A percentile compares a stretch with the other conserved stretches of the same genome.
Evolutionary conservation across 73 alveolate species (phyloP).

Genomic region (Symbiodinium natans): DNA sequence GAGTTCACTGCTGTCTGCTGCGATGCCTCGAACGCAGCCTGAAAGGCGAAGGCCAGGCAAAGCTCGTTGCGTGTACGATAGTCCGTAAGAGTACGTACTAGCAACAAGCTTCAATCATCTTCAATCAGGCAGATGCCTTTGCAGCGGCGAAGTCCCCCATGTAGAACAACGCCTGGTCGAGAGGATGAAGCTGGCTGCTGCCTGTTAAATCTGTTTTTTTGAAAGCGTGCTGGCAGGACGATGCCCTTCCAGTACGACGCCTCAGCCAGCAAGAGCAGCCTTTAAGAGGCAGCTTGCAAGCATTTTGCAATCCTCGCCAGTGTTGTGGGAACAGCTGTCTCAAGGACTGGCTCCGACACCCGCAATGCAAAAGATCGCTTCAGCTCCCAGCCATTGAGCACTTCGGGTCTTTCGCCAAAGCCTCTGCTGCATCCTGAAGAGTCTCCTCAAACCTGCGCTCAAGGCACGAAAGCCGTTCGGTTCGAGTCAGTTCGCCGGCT

Average conservation of each 20-base stretch:
- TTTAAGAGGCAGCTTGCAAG: too few relatives aligned
- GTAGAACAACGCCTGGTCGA: constrained; percentile 65
- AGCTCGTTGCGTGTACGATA: too few relatives aligned
- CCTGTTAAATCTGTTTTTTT: too few relatives aligned
- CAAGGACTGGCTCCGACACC: neutral
- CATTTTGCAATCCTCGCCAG: neutral
- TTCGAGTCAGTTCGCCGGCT: too few relatives aligned
- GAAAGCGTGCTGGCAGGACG: constrained; percentile 18
- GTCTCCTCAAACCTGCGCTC: constrained; percentile 89
- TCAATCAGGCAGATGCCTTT: too few relatives aligned
- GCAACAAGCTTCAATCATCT: too few relatives aligned
- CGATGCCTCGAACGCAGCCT: constrained; percentile 9
- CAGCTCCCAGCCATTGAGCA: constrained; percentile 28
- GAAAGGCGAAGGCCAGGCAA: neutral
- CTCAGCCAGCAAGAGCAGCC: constrained; percentile 12
- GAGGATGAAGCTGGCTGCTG: neutral
- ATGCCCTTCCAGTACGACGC: constrained; percentile 84
- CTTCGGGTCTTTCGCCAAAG: constrained; percentile 35
- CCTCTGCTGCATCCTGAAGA: constrained; percentile 60
- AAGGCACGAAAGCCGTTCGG: too few relatives aligned
- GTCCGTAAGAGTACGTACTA: too few relatives aligned
- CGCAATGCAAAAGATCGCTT: neutral
- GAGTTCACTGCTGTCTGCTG: constrained; percentile 4
- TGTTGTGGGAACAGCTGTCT: neutral
- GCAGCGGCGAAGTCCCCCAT: constrained; percentile 63